Percentiles rank a stretch among this genome's conserved stretches.
Conservation (phyloP, 1,284 basidiomycete species). For the Athelia psychrophila region DNA sequence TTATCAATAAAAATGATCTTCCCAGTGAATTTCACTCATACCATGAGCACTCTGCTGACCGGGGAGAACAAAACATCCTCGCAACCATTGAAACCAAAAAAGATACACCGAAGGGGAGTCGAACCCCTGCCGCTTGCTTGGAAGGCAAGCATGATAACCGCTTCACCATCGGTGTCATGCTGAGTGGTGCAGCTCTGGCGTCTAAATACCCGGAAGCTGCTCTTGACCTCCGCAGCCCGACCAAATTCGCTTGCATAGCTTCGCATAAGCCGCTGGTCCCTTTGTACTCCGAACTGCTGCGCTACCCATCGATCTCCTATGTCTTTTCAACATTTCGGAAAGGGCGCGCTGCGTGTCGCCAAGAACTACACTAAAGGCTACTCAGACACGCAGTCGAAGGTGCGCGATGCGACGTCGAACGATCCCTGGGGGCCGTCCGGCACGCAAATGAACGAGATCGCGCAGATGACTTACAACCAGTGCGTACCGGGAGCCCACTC, state of each 20-base stretch:
- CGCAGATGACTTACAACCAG: conserved; percentile 98
- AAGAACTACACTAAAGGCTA: conserved; percentile 97
- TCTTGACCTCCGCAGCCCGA: background rate
- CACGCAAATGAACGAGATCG: conserved; percentile 99
- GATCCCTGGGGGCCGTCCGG: conserved; percentile 99
- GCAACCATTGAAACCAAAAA: too few species aligned
- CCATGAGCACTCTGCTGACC: too few species aligned
- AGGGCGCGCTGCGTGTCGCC: conserved; percentile 80
- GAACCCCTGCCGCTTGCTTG: conserved; percentile 84
- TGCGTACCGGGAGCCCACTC: conserved; percentile 38
- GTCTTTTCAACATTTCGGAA: conserved; percentile 69
- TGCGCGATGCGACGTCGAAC: conserved; percentile 99
- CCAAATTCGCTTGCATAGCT: too few species aligned
- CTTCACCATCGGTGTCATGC: conserved; percentile 67
- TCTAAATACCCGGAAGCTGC: background rate
- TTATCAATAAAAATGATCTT: too few species aligned
- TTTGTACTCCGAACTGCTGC: background rate
- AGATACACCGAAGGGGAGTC: conserved; percentile 68
- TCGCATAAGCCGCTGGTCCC: too few species aligned
- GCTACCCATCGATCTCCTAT: conserved; percentile 10
- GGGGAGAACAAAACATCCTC: too few species aligned
- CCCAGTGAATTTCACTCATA: too few species aligned
- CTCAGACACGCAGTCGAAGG: conserved; percentile 92
- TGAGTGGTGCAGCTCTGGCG: too few species aligned
- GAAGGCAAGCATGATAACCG: conserved; percentile 86